phyloP scores from a whole-genome alignment of 371 early-diverging fungal genomes.

The Mortierella sp. region DNA sequence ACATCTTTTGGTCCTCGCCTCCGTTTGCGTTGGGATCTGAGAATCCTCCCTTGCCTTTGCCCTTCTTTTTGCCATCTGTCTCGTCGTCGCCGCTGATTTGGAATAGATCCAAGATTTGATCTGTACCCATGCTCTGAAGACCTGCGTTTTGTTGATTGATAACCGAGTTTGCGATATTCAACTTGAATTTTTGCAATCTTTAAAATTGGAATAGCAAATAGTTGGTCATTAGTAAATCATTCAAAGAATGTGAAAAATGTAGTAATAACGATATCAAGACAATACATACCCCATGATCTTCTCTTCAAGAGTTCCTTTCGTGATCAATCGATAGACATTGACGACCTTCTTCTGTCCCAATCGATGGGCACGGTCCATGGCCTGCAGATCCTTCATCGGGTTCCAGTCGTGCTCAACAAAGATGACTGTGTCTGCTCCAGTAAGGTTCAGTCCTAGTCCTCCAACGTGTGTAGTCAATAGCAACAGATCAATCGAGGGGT shows the following conservation, averaged over 20 bases:
- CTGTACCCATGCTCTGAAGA: conserved; percentile 93
- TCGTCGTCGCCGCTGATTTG: conserved; percentile 66
- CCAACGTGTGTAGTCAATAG: conserved; percentile 98
- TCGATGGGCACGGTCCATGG: conserved; percentile 98
- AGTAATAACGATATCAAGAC: neutral
- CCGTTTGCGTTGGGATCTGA: conserved; percentile 14
- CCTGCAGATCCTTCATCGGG: conserved; percentile 97
- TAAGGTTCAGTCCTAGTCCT: conserved; percentile 98
- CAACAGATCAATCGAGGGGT: conserved; percentile 96
- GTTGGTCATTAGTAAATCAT: neutral
- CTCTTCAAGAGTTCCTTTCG: conserved; percentile 93
- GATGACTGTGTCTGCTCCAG: conserved; percentile 99
- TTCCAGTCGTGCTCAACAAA: conserved; percentile 99
- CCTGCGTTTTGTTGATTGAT: conserved; percentile 98
- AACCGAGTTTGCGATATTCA: conserved; percentile 97
- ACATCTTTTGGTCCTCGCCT: conserved; percentile 58
- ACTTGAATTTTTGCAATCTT: conserved; percentile 98
- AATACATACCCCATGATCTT: conserved; percentile 89
- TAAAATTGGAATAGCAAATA: neutral
- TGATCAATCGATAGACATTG: conserved; percentile 94
- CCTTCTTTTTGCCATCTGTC: conserved; percentile 52
- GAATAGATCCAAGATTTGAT: conserved; percentile 95
- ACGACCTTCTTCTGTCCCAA: conserved; percentile 98
- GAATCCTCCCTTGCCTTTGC: conserved; percentile 33
- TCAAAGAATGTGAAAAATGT: too few relatives aligned